Evolutionary conservation across 2,329 filamentous ascomycete species (phyloP).

Genomic region (Diaporthe sp.): DNA sequence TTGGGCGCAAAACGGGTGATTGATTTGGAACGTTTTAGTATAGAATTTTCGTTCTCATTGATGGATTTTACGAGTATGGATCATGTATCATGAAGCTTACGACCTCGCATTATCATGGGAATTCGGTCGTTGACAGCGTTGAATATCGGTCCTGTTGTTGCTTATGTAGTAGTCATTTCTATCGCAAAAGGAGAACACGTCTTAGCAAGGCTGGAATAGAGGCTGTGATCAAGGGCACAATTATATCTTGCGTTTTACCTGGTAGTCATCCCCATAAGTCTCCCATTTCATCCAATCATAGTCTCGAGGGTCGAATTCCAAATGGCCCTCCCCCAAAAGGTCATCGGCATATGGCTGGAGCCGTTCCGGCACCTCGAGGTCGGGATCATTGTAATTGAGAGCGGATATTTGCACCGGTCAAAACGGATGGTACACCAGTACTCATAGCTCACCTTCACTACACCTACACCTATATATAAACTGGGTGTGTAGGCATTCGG

Average conservation of each 20-base stretch:
- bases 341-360: background rate
- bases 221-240: background rate
- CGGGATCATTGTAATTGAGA: background rate
- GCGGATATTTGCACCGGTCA: no score
- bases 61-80: background rate
- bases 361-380: background rate
- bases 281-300: background rate
- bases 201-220: background rate
- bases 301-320: background rate
- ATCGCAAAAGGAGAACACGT: background rate
- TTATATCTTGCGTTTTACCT: background rate
- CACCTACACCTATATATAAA: no score
- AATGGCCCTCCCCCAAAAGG: background rate
- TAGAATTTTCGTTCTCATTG: background rate
- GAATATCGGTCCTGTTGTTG: background rate
- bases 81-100: conserved; percentile 19
- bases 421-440: no score
- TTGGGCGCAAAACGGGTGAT: conserved; percentile 12
- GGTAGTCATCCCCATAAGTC: no score
- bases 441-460: no score
- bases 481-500: no score
- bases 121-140: background rate
- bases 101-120: background rate
- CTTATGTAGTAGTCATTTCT: background rate
- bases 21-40: background rate